phyloP scores from a whole-genome alignment of 768 basidiomycete species.

The Amanita thiersii region DNA sequence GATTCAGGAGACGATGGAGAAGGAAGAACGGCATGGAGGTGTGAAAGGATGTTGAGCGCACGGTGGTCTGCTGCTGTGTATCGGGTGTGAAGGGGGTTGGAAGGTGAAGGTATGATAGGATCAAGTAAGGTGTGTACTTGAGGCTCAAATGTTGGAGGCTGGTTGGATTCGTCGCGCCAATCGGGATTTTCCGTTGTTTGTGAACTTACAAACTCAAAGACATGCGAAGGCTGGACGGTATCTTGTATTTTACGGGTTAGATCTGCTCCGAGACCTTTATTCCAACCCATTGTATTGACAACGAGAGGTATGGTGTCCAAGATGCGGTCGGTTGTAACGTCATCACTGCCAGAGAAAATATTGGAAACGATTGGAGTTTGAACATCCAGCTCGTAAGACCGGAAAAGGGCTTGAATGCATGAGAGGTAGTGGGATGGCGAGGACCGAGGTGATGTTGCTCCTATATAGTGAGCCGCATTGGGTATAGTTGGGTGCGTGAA shows the following conservation, averaged over 20 bases:
- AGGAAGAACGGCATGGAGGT: constrained; percentile 54
- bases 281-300: constrained; percentile 97
- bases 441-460: constrained; percentile 67
- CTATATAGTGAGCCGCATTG: constrained; percentile 71
- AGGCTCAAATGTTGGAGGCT: not conserved
- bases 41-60: constrained; percentile 62
- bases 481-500: constrained; percentile 80
- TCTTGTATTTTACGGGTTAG: constrained; percentile 64
- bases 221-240: constrained; percentile 47
- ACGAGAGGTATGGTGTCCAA: constrained; percentile 68
- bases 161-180: not conserved
- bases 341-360: constrained; percentile 15
- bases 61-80: constrained; percentile 64
- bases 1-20: constrained; percentile 8
- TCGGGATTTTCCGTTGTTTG: constrained; percentile 15
- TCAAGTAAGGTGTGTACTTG: constrained; percentile 1
- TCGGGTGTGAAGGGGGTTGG: constrained; percentile 33
- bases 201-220: constrained; percentile 42
- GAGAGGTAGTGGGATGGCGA: constrained; percentile 72
- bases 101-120: constrained; percentile 26
- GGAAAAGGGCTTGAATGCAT: constrained; percentile 56
- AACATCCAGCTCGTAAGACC: constrained; percentile 63
- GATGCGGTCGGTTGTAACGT: constrained; percentile 27
- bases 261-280: constrained; percentile 86
- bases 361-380: constrained; percentile 31